Conservation (phyloP, 257 asterid species). For the Salvia miltiorrhiza region DNA sequence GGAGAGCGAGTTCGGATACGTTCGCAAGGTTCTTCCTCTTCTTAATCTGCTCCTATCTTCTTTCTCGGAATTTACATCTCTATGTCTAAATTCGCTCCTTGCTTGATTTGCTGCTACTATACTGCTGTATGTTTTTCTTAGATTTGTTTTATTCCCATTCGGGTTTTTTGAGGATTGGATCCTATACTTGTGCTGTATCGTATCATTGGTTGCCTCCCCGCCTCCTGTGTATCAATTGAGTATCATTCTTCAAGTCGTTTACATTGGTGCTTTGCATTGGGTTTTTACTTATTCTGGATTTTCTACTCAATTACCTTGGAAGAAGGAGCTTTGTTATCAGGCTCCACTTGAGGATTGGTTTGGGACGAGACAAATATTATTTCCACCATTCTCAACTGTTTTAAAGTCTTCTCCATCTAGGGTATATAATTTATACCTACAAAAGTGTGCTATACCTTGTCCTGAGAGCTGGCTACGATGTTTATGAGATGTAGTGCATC, state of each 20-base stretch:
- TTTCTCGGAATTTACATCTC: neutral
- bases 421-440: neutral
- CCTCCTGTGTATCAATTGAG: no score
- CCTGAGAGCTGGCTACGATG: neutral
- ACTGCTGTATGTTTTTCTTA: no score
- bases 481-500: neutral
- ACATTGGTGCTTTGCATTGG: no score
- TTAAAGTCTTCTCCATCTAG: neutral
- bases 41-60: neutral
- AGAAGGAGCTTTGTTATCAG: neutral
- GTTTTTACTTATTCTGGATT: no score
- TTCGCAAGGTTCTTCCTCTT: conserved; percentile 62
- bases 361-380: neutral
- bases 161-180: neutral
- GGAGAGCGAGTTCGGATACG: conserved; percentile 99
- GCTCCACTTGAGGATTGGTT: neutral
- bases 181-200: neutral
- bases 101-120: neutral
- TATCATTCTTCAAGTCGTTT: neutral
- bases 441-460: neutral
- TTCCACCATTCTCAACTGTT: neutral
- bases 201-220: no score
- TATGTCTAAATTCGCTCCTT: neutral
- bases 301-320: neutral
- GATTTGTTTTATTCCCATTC: no score